Evolutionary conservation across 2,329 filamentous ascomycete species (phyloP).

Genomic region (Whalleya microplaca): DNA sequence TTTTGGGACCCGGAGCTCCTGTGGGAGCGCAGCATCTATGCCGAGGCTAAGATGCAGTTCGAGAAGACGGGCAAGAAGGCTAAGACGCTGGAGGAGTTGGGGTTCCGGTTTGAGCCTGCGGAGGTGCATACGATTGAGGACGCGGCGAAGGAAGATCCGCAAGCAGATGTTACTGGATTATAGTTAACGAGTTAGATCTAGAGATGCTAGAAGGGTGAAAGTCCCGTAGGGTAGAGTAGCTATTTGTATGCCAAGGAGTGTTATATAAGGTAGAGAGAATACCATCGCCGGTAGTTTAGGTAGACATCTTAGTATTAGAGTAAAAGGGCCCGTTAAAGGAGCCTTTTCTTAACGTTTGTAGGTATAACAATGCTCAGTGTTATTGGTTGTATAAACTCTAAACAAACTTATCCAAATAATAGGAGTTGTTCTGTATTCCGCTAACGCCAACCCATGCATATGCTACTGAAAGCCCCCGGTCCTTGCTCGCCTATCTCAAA

Average conservation of each 20-base stretch:
- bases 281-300: background rate
- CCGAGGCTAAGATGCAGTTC: conserved; percentile 73
- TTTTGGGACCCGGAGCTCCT: conserved; percentile 71
- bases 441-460: background rate
- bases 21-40: conserved; percentile 72
- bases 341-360: background rate
- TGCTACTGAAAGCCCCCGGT: background rate
- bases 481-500: background rate
- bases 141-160: conserved; percentile 7
- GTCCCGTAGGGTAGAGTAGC: background rate
- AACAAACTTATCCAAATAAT: background rate
- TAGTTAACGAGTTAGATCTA: background rate
- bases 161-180: conserved; percentile 19
- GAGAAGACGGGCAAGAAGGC: conserved; percentile 66
- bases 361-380: background rate
- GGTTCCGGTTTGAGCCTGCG: conserved; percentile 62
- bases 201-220: background rate
- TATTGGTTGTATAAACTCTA: background rate
- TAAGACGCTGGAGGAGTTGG: conserved; percentile 71
- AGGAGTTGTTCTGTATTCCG: background rate
- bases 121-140: conserved; percentile 6
- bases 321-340: background rate
- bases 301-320: background rate
- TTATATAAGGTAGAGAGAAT: background rate
- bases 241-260: background rate